Conservation (phyloP, 202 grass and related monocot genomes). For the Panicum virgatum region DNA sequence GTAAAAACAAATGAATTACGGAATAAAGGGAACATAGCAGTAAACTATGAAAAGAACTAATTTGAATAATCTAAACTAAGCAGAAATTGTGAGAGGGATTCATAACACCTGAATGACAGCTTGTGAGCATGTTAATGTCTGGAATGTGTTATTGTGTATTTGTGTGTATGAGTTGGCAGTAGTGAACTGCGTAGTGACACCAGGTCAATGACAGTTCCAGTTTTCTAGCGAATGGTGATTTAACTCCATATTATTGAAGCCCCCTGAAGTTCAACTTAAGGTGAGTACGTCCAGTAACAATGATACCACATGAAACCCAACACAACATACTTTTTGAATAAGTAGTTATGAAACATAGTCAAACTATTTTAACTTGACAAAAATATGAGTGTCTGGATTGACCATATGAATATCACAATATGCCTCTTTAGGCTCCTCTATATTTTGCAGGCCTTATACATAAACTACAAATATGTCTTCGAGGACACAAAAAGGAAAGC, state of each 20-base stretch:
- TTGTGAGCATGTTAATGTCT: background rate
- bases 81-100: background rate
- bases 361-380: background rate
- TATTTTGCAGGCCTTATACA: background rate
- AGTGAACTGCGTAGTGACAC: background rate
- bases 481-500: background rate
- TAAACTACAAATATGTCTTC: background rate
- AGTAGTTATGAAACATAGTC: background rate
- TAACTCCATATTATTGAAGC: background rate
- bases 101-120: background rate
- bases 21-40: background rate
- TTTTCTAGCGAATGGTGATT: background rate
- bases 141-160: background rate
- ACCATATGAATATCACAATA: background rate
- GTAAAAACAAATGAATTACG: constrained; percentile 3
- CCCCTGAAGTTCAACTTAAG: background rate
- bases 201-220: background rate
- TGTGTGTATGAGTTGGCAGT: background rate
- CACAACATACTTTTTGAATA: background rate
- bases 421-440: background rate
- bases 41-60: background rate
- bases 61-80: background rate
- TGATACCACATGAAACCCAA: background rate
- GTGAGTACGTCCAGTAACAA: background rate
- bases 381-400: background rate